Percentiles rank a stretch among this genome's conserved stretches.
phyloP scores from a whole-genome alignment of 2,329 filamentous ascomycete genomes.

The Fusarium denticulatum region DNA sequence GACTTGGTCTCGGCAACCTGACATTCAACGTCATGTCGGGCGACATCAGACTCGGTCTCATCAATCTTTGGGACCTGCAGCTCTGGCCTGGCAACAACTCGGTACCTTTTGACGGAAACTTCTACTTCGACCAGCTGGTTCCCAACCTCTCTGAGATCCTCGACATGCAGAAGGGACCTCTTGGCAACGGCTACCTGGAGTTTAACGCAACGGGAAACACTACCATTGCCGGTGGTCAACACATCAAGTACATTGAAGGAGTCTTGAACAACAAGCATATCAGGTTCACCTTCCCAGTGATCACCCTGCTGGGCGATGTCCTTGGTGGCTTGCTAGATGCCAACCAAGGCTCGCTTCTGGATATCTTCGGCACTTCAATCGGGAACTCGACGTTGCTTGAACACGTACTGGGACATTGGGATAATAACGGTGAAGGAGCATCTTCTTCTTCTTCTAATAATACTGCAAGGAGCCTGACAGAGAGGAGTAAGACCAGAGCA shows the following conservation, averaged over 20 bases:
- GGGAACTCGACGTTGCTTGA: slow-evolving; percentile 54
- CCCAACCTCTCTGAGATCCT: slow-evolving; percentile 55
- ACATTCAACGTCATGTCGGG: slow-evolving; percentile 56
- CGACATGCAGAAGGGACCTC: slow-evolving; percentile 48
- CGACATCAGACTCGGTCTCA: slow-evolving; percentile 52
- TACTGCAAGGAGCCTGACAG: background rate
- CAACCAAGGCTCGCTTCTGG: slow-evolving; percentile 44
- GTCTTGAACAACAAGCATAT: slow-evolving; percentile 54
- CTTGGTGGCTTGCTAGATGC: slow-evolving; percentile 49
- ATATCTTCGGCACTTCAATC: slow-evolving; percentile 51
- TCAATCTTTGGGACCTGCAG: slow-evolving; percentile 51
- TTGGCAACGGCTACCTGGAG: slow-evolving; percentile 53
- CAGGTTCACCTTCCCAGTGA: slow-evolving; percentile 49
- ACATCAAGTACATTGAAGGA: slow-evolving; percentile 56
- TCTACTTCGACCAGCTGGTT: slow-evolving; percentile 53
- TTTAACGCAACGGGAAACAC: slow-evolving; percentile 55
- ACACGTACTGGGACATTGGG: slow-evolving; percentile 50
- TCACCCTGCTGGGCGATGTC: slow-evolving; percentile 52
- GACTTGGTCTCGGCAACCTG: slow-evolving; percentile 58
- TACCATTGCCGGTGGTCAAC: slow-evolving; percentile 54
- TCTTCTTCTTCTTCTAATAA: background rate
- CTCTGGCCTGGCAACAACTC: slow-evolving; percentile 57
- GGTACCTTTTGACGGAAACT: slow-evolving; percentile 51
- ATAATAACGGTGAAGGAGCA: background rate
- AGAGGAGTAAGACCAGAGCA: background rate